Percentiles rank a stretch among this genome's conserved stretches.
Conservation (phyloP, 805 yeast species). For the Ogataea zsoltii region DNA sequence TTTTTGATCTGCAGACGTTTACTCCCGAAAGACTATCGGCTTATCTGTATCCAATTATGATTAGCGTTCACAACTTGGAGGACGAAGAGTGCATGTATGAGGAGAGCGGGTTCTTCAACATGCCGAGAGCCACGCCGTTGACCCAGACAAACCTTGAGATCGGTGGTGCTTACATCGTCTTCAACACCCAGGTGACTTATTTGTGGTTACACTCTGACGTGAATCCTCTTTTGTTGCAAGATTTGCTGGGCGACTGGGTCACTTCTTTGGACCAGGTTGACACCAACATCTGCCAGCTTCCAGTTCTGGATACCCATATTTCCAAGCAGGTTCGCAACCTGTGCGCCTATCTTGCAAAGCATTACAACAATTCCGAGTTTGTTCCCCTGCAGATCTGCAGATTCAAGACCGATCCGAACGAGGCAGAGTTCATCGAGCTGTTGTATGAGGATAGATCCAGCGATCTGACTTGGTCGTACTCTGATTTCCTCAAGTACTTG, state of each 20-base stretch:
- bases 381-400: constrained; percentile 61
- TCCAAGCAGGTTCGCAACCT: constrained; percentile 68
- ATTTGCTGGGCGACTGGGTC: constrained; percentile 64
- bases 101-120: constrained; percentile 42
- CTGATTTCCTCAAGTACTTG: constrained; percentile 65
- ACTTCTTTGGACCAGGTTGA: constrained; percentile 47
- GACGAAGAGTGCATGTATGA: constrained; percentile 58
- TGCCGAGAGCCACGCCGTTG: constrained; percentile 53
- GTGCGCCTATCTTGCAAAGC: constrained; percentile 52
- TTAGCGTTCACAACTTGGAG: constrained; percentile 65
- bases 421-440: constrained; percentile 53
- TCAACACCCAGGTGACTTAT: constrained; percentile 60
- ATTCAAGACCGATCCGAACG: constrained; percentile 62
- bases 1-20: constrained; percentile 50
- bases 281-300: constrained; percentile 58
- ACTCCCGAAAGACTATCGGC: constrained; percentile 58
- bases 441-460: constrained; percentile 73
- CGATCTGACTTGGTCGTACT: constrained; percentile 55
- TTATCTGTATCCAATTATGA: constrained; percentile 77
- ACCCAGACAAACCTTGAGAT: constrained; percentile 43
- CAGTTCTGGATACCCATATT: constrained; percentile 67
- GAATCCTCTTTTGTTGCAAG: constrained; percentile 64
- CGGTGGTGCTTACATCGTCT: constrained; percentile 78
- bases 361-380: constrained; percentile 38
- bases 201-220: constrained; percentile 73